Percentiles rank a stretch among this genome's conserved stretches.
phyloP scores from a whole-genome alignment of 1,284 basidiomycete genomes.

The Microstroma glucosiphilum region DNA sequence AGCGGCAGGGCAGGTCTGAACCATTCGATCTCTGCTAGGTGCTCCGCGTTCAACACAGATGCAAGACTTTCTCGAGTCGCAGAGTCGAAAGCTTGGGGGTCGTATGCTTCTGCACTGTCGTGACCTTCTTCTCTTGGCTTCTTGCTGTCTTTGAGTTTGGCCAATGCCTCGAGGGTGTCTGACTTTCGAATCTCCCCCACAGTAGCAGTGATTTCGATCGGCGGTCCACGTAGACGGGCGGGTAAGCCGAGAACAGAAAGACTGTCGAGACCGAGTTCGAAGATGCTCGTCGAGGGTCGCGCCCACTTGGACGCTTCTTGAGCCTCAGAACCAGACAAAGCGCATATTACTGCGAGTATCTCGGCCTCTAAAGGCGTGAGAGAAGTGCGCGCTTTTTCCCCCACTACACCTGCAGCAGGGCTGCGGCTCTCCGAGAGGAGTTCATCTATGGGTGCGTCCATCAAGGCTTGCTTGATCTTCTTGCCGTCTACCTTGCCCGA shows the following conservation, averaged over 20 bases:
- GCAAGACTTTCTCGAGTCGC: background rate
- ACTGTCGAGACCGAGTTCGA: constrained; percentile 13
- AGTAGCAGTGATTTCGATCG: background rate
- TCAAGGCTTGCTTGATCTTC: background rate
- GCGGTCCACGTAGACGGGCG: constrained; percentile 5
- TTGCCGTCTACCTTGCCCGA: constrained; percentile 5
- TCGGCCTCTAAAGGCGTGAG: background rate
- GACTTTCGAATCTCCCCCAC: constrained; percentile 2
- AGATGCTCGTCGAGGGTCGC: constrained; percentile 8
- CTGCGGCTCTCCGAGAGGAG: background rate
- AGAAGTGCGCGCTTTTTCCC: background rate
- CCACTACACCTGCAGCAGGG: background rate
- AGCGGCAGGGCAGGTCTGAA: constrained; percentile 22
- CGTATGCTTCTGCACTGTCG: background rate
- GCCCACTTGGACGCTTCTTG: background rate
- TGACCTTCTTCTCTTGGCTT: background rate
- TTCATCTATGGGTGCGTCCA: background rate
- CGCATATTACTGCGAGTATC: background rate
- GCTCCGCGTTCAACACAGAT: background rate
- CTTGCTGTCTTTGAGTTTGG: background rate
- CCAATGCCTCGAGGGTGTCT: constrained; percentile 7
- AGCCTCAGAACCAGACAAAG: background rate
- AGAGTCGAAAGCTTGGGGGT: background rate
- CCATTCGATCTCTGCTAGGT: background rate
- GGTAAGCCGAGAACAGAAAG: constrained; percentile 6